Percentiles rank a stretch among this genome's conserved stretches.
Evolutionary conservation across 345 rosid species (phyloP).

Genomic region (Fremontodendron californicum): DNA sequence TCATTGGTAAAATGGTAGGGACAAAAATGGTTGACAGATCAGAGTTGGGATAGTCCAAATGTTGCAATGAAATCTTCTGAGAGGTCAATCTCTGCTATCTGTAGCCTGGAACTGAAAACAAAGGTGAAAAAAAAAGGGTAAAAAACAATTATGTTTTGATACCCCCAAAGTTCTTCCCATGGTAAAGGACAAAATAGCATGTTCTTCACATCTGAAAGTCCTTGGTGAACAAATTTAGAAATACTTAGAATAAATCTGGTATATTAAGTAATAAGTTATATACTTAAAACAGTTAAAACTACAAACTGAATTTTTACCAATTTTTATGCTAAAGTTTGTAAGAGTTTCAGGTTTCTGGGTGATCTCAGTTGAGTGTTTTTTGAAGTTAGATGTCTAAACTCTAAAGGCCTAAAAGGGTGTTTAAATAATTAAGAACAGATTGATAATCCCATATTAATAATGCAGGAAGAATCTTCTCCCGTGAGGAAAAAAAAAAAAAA

Average conservation of each 20-base stretch:
- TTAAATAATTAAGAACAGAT: not conserved
- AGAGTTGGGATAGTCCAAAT: not conserved
- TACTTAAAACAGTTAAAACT: not conserved
- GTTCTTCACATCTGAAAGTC: not conserved
- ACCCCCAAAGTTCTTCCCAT: not conserved
- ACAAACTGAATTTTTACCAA: not conserved
- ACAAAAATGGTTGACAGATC: not conserved
- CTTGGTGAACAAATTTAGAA: too few species aligned
- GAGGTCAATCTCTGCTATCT: constrained; percentile 4
- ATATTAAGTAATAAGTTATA: not conserved
- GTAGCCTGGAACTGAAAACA: not conserved
- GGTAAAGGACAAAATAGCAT: not conserved
- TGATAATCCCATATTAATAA: not conserved
- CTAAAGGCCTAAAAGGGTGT: not conserved
- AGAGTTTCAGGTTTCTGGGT: not conserved
- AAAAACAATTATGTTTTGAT: not conserved
- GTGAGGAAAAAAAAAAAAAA: not conserved
- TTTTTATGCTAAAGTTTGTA: not conserved
- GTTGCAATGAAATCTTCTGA: constrained; percentile 7
- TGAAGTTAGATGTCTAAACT: not conserved
- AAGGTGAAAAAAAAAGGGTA: not conserved
- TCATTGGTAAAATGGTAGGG: not conserved
- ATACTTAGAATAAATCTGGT: not conserved
- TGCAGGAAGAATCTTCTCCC: constrained; percentile 2
- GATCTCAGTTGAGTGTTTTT: not conserved